Evolutionary conservation across 2,329 filamentous ascomycete species (phyloP).

Genomic region (Neonectria sp.): DNA sequence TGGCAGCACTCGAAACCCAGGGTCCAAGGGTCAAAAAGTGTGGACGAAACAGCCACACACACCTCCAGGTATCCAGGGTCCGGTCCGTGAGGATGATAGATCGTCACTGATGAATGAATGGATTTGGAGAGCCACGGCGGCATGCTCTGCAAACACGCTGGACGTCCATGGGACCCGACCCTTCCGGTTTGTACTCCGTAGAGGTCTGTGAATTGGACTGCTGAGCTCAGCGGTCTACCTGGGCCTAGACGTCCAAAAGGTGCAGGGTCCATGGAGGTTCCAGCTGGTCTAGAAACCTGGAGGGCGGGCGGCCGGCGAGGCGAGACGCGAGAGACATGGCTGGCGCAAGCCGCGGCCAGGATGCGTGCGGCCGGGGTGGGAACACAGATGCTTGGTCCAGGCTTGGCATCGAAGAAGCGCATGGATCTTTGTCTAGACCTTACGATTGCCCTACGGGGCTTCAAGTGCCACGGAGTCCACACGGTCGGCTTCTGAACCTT

Average conservation of each 20-base stretch:
- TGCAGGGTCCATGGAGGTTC: conserved; percentile 1
- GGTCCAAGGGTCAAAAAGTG: conserved; percentile 9
- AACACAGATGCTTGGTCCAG: conserved; percentile 14
- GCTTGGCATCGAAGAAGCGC: conserved; percentile 19
- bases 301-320: conserved; percentile 6
- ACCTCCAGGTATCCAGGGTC: not conserved
- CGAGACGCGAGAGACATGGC: conserved; percentile 2
- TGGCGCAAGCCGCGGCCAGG: conserved; percentile 24
- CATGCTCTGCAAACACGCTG: not conserved
- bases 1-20: not conserved
- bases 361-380: conserved; percentile 10
- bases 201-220: conserved; percentile 11
- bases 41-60: conserved; percentile 19
- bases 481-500: not conserved
- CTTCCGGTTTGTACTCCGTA: not conserved
- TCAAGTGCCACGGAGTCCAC: not conserved
- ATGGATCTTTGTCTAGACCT: conserved; percentile 1
- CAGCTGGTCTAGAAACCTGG: not conserved
- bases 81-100: not conserved
- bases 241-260: conserved; percentile 20
- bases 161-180: conserved; percentile 3
- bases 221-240: not conserved
- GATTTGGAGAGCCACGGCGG: conserved; percentile 11
- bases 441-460: not conserved
- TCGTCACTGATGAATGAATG: not conserved